Base-by-base conservation (phyloP, 441 rosid species). In the Mallotus repandus region DNA sequence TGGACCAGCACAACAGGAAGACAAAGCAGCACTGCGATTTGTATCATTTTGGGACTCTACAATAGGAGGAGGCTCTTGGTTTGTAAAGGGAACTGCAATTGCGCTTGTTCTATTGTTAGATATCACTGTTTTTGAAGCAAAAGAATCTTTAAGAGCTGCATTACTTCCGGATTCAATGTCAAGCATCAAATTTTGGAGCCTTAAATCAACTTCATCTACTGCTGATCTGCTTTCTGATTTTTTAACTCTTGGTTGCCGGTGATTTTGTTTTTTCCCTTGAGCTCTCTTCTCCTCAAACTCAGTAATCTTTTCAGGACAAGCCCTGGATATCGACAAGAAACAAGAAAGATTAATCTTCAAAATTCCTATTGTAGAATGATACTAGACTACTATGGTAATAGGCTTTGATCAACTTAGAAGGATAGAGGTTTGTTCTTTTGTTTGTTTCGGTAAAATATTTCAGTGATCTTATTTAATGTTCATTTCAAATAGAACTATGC, bases 291-390 rank as follows among this genome's bases (percentile, higher is more conserved):
- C 88, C 77, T 85, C 89, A 69, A 87, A 90, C 84, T 91, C 95
- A 7, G 53, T 70, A 48, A 89, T 89, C 84, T 80, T 93, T 82
- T 93, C 97, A 19, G 99, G 94, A 83, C 98, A 95, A 53, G 97
- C 97, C 77, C 96, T 92, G 68, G 50, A 74, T 66, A 68, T 13
- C 63, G 48, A 68, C 22, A 58, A 13, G 60, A 68, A 68, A 57
- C 57, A 60, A 61, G 58, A 72, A 38, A 43, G 35, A 9, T 45
- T 56, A 22, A 12, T 21, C 15, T 53, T 46, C 4, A 66, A 53
- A 50, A 15, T 13, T 25, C 14, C 65, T n/a, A 69, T 43, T 35
- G 6, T 7, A 4, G 13, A 49, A 53, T 4, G 19, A 38, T 29
- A 61, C 46, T 16, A 59, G 25, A 15, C 49, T 22, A 0, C 41